Evolutionary conservation across 805 yeast species (phyloP), one percentile per base, ranked within the genome.

Genomic region (Candida ipomoeae): DNA sequence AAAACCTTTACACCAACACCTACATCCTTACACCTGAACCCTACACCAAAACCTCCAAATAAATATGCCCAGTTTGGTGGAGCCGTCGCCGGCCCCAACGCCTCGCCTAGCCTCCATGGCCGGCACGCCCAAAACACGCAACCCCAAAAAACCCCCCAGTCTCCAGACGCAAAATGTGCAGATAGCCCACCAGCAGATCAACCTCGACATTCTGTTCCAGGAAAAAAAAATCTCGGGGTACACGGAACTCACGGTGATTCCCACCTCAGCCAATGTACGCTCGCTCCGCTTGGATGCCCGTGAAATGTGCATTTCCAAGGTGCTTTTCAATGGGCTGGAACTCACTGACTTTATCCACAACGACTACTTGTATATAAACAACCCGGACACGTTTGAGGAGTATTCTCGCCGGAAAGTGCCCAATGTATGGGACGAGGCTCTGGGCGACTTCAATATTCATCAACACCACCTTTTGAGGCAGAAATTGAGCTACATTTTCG

Each of bases 161-260:
- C 56, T 69, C 13, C 68, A 58, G 66, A 59, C 67, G 10, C 84
- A 80, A 54, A 63, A 66, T n/a, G 82, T 87, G 64, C 83, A 79
- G 59, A 79, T 92, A 20, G 90, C 92, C 4, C 96, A 90, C 65
- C 97, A 92, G 66, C 79, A 86, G 57, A 87, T 92, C 13, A 77
- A 80, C 23, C 68, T 92, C 17, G 96, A 91, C 63, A 81, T 92
- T 3, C 96, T 90, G 64, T 70, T 91, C 40, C 77, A 82, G n/a
- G 71, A 75, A 15, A 76, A 79, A 54, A 60, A 70, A 18, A 69
- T 90, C 5, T 62, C 61, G 0, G 99, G 98, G 14, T 77, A 80
- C 56, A 89, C 97, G 0, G 97, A 91, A 62, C 69, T 94, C 32
- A 85, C 94, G 1, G 73, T 91, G 2, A 75, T 87, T 15, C 97